A percentile compares a stretch with the other conserved stretches of the same genome.
Evolutionary conservation across 495 filamentous ascomycete species (phyloP).

Genomic region (Xylaria venustula): DNA sequence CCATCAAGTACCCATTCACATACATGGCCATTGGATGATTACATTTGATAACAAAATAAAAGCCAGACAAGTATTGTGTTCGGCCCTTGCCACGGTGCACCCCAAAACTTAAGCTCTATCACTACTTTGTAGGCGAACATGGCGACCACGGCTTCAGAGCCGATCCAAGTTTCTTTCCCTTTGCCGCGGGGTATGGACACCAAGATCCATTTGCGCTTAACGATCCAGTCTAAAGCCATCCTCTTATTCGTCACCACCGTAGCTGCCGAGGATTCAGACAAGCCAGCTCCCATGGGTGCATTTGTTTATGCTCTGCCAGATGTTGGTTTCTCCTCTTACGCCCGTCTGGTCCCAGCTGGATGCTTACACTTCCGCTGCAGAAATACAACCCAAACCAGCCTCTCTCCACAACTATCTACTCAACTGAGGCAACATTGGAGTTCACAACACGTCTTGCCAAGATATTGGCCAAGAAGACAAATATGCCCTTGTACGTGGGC

Average conservation of each 20-base stretch:
- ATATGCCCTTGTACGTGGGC: conserved; percentile 77
- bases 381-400: conserved; percentile 57
- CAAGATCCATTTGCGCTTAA: conserved; percentile 75
- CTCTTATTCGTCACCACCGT: conserved; percentile 77
- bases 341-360: not conserved
- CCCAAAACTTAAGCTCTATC: too few species aligned
- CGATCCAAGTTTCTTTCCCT: conserved; percentile 70
- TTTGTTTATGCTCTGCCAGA: conserved; percentile 93
- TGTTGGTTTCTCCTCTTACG: conserved; percentile 48
- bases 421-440: conserved; percentile 70
- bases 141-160: conserved; percentile 21
- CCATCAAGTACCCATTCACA: too few species aligned
- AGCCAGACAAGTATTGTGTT: not conserved
- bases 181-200: conserved; percentile 75
- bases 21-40: too few species aligned
- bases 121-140: conserved; percentile 17
- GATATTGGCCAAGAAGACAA: conserved; percentile 68
- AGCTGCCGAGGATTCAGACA: conserved; percentile 54
- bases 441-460: conserved; percentile 84
- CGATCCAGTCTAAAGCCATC: conserved; percentile 62
- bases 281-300: conserved; percentile 63
- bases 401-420: conserved; percentile 77
- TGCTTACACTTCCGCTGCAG: conserved; percentile 29
- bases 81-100: too few species aligned
- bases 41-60: not conserved